phyloP scores from a whole-genome alignment of 257 asterid genomes.

The Solanum sejunctum region DNA sequence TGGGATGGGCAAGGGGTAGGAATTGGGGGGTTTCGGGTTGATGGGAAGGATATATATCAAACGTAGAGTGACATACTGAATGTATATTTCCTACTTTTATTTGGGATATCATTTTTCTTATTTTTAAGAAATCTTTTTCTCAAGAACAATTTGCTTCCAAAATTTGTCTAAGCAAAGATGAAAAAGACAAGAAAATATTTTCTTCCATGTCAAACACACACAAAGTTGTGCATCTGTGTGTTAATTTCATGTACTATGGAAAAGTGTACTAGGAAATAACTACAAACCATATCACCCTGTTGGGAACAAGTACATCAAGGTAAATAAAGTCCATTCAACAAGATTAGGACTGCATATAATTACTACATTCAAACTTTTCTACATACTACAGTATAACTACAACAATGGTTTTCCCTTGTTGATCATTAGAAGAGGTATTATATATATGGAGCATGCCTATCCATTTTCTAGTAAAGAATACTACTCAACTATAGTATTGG shows the following conservation, averaged over 20 bases:
- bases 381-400: not conserved
- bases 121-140: too few species aligned
- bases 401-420: not conserved
- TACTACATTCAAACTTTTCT: not conserved
- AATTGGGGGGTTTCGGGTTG: too few species aligned
- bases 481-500: not conserved
- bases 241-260: not conserved
- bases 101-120: too few species aligned
- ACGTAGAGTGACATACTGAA: too few species aligned
- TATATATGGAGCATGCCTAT: not conserved
- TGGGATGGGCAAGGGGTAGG: too few species aligned
- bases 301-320: not conserved
- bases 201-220: too few species aligned
- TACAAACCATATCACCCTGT: not conserved
- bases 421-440: not conserved
- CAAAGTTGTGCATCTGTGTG: too few species aligned
- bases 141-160: too few species aligned
- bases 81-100: too few species aligned
- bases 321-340: not conserved
- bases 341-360: not conserved
- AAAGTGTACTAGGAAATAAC: not conserved
- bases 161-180: too few species aligned
- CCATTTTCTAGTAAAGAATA: not conserved
- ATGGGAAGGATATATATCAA: too few species aligned
- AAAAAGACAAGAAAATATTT: too few species aligned